A percentile compares a stretch with the other conserved stretches of the same genome.
Evolutionary conservation across 805 yeast genomes (phyloP).

Genomic region (Priceomyces fermenticarens): DNA sequence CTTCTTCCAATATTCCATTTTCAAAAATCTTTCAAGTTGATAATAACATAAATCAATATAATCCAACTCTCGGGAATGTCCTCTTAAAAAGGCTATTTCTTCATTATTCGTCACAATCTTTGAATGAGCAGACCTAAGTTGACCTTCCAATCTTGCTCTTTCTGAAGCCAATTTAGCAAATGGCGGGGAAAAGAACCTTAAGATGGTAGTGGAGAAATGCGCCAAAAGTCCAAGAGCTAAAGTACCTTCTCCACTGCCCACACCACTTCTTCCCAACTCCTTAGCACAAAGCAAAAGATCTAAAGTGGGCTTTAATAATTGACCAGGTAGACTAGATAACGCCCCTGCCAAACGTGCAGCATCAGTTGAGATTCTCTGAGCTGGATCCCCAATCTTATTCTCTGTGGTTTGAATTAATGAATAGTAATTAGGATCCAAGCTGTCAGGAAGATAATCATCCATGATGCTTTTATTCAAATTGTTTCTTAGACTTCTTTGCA

Average conservation of each 20-base stretch:
- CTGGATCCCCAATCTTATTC: slow-evolving; percentile 63
- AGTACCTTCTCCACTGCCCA: slow-evolving; percentile 75
- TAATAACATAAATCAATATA: slow-evolving; percentile 77
- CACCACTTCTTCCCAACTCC: slow-evolving; percentile 64
- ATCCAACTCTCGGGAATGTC: slow-evolving; percentile 76
- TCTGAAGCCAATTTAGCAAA: slow-evolving; percentile 77
- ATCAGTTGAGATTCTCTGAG: slow-evolving; percentile 80
- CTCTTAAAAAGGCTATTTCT: slow-evolving; percentile 82
- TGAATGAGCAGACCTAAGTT: slow-evolving; percentile 78
- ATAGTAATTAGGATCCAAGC: slow-evolving; percentile 68
- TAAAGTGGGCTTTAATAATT: slow-evolving; percentile 76
- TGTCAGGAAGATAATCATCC: slow-evolving; percentile 68
- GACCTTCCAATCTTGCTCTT: slow-evolving; percentile 79
- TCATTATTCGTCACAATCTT: slow-evolving; percentile 76
- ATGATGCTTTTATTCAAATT: slow-evolving; percentile 64
- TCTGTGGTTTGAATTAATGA: slow-evolving; percentile 61
- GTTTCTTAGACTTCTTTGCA: slow-evolving; percentile 57
- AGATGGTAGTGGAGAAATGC: slow-evolving; percentile 70
- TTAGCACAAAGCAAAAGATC: slow-evolving; percentile 79
- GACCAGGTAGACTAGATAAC: slow-evolving; percentile 73
- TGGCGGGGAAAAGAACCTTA: slow-evolving; percentile 82
- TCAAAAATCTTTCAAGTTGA: slow-evolving; percentile 72
- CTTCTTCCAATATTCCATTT: slow-evolving; percentile 71
- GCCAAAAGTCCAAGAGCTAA: slow-evolving; percentile 75
- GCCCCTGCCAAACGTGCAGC: slow-evolving; percentile 70